phyloP scores from a whole-genome alignment of 2,329 filamentous ascomycete species.

The Aspergillus pseudoglaucus region DNA sequence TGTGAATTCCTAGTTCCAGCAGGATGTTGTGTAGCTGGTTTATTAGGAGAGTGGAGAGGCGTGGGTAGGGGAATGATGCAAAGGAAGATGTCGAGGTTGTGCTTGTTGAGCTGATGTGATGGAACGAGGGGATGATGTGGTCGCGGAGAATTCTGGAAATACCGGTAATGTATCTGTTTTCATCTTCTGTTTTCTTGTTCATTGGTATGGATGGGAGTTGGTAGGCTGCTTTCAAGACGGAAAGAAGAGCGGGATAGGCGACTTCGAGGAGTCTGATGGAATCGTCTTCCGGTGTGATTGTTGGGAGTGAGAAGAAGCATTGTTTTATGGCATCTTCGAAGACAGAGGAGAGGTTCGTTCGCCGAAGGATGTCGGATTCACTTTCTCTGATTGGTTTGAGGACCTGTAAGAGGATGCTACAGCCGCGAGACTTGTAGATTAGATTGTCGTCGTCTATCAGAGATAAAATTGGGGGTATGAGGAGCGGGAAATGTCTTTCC shows the following conservation, averaged over 20 bases:
- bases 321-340: constrained; percentile 47
- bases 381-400: constrained; percentile 29
- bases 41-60: constrained; percentile 45
- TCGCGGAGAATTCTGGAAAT: constrained; percentile 26
- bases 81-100: constrained; percentile 40
- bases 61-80: constrained; percentile 35
- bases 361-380: constrained; percentile 34
- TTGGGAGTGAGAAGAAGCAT: constrained; percentile 68
- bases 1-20: constrained; percentile 29
- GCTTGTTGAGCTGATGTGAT: constrained; percentile 41
- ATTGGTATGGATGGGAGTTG: constrained; percentile 18
- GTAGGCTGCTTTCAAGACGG: constrained; percentile 46
- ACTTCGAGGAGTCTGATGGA: constrained; percentile 57
- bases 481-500: constrained; percentile 40
- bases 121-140: constrained; percentile 33
- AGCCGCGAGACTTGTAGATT: constrained; percentile 34
- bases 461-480: constrained; percentile 38
- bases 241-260: constrained; percentile 61
- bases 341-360: constrained; percentile 40
- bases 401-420: constrained; percentile 28
- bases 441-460: constrained; percentile 38
- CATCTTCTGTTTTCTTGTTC: constrained; percentile 19
- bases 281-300: constrained; percentile 66
- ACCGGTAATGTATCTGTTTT: constrained; percentile 16
- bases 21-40: constrained; percentile 22